These are phyloP conservation scores for Eucalyptus camaldulensis DNA, from an alignment of 345 rosid species.

Conservation along the genomic window DNA sequence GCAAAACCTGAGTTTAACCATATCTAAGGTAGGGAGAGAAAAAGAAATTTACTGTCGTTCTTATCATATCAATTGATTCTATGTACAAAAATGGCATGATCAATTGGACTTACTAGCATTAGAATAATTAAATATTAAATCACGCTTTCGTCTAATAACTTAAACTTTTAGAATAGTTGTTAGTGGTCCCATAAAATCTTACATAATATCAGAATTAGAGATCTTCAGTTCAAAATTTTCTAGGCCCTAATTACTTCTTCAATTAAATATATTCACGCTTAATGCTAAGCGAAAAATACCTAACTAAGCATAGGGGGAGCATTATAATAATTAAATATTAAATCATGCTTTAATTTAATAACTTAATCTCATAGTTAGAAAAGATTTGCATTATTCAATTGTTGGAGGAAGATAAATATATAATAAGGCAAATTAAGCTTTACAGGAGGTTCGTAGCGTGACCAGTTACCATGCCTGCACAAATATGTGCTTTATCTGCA, in stretches of 20 bases:
- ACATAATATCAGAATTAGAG: fast-evolving
- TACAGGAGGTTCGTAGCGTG: not conserved
- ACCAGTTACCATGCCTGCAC: not conserved
- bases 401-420: not conserved
- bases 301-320: too few species aligned
- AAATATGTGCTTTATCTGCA: not conserved
- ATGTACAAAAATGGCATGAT: too few species aligned
- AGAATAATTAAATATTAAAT: too few species aligned
- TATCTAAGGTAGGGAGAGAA: not conserved
- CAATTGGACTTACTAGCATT: fast-evolving
- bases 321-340: too few species aligned
- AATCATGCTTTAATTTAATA: too few species aligned
- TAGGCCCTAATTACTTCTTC: fast-evolving
- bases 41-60: not conserved
- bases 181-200: fast-evolving
- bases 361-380: not conserved
- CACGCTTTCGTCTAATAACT: fast-evolving
- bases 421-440: not conserved
- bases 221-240: fast-evolving
- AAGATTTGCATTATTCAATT: not conserved
- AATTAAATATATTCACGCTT: fast-evolving
- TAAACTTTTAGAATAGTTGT: fast-evolving
- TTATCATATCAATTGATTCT: fast-evolving
- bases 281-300: not conserved
- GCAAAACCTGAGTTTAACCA: not conserved